Evolutionary conservation across 345 rosid species (phyloP), one percentile per base, ranked within the genome.

Genomic region (Erysimum cheiranthoides): DNA sequence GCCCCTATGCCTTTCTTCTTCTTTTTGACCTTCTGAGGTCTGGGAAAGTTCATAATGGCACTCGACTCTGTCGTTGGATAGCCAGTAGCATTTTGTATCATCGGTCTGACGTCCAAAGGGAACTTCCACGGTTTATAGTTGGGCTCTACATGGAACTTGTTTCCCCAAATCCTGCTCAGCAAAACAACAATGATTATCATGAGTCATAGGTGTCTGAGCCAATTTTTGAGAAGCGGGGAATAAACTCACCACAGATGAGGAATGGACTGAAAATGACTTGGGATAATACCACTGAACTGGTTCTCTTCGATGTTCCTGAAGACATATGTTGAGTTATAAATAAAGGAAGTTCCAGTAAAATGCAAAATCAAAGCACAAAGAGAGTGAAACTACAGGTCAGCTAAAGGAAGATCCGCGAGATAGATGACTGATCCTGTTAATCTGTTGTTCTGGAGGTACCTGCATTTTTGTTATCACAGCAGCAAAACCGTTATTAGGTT

Each of bases 401-500:
- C 78, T 74, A 92, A 85, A 66, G 91, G 91, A 76, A 94, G 96
- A 70, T 84, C 76, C 54, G 95, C 72, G 58, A 94, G 90, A 82
- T 86, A 89, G 62, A 82, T 63, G 82, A 94, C 89, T 21, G 99
- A 93, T 86, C 98, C 98, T 10, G 98, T 88, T 65, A 94, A 89
- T 46, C 73, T 80, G 84, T 95, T 95, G 72, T 81, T 87, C 88
- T 85, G 96, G 81, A 95, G 82, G 84, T 82, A 89, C 85, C 97
- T 95, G 87, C 61, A 68, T 49, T 40, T 78, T 66, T 50, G 58
- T 60, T 16, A 78, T 66, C 63, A 78, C 64, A 60, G 51, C 4
- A 72, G 14, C 0, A 49, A 50, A 66, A 16, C 9, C 35, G 52
- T 32, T 16, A 5, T 49, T 64, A 50, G 31, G 64, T 49, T 58